Percentiles rank a stretch among this genome's conserved stretches.
phyloP scores from a whole-genome alignment of 2,329 filamentous ascomycete species.

The Colletotrichum sp. region DNA sequence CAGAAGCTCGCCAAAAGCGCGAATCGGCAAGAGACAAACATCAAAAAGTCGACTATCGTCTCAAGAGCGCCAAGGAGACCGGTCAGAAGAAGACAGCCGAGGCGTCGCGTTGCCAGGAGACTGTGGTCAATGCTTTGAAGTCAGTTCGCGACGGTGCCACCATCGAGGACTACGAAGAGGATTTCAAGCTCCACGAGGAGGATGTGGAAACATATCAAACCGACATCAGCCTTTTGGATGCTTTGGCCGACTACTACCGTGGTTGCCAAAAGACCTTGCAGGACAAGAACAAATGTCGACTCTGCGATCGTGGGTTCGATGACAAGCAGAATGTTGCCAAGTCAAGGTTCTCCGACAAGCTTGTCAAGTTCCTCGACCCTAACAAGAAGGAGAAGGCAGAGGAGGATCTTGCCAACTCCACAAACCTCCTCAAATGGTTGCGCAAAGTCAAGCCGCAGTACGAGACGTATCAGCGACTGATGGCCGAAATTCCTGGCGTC shows the following conservation, averaged over 20 bases:
- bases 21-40: slow-evolving; percentile 75
- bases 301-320: slow-evolving; percentile 75
- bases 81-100: slow-evolving; percentile 69
- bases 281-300: slow-evolving; percentile 73
- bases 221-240: slow-evolving; percentile 71
- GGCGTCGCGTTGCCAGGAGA: slow-evolving; percentile 62
- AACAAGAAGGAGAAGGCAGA: slow-evolving; percentile 67
- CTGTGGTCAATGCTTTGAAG: slow-evolving; percentile 54
- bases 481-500: slow-evolving; percentile 72
- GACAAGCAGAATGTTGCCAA: slow-evolving; percentile 60
- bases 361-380: slow-evolving; percentile 67
- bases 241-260: slow-evolving; percentile 73
- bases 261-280: slow-evolving; percentile 70
- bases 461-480: slow-evolving; percentile 75
- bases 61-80: slow-evolving; percentile 69
- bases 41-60: slow-evolving; percentile 75
- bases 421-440: slow-evolving; percentile 60
- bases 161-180: slow-evolving; percentile 59
- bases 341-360: slow-evolving; percentile 67
- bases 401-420: slow-evolving; percentile 58
- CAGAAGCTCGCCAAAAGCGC: slow-evolving; percentile 70
- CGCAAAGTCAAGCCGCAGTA: slow-evolving; percentile 69
- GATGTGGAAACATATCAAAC: slow-evolving; percentile 66
- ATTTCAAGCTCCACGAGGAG: slow-evolving; percentile 54
- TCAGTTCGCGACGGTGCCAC: slow-evolving; percentile 45